A percentile compares a stretch with the other conserved stretches of the same genome.
Conservation (phyloP, 805 yeast genomes). For the Cyberlindnera amylophila region DNA sequence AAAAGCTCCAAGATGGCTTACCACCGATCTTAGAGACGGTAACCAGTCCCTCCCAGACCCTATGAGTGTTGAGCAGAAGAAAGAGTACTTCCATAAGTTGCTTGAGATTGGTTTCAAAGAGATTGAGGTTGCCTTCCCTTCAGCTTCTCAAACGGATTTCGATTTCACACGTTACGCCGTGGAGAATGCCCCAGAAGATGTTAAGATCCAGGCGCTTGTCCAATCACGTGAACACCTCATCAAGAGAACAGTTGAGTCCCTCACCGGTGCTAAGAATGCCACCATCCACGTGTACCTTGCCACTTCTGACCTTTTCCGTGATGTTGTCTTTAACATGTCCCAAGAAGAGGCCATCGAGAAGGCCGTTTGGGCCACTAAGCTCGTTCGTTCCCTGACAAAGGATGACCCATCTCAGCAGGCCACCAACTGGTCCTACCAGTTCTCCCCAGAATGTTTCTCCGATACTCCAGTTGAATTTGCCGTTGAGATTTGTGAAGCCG, state of each 20-base stretch:
- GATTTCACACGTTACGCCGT: conserved; percentile 80
- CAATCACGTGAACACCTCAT: conserved; percentile 76
- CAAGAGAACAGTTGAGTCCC: conserved; percentile 69
- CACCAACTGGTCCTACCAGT: conserved; percentile 69
- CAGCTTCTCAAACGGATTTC: conserved; percentile 79
- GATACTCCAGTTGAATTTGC: conserved; percentile 75
- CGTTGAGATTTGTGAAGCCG: conserved; percentile 75
- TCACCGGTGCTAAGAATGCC: conserved; percentile 70
- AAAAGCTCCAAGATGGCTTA: conserved; percentile 77
- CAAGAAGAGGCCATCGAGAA: conserved; percentile 61
- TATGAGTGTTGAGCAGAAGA: conserved; percentile 71
- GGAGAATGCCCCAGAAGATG: conserved; percentile 74
- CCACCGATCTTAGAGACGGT: conserved; percentile 79
- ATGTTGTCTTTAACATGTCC: conserved; percentile 71
- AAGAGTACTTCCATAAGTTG: conserved; percentile 69
- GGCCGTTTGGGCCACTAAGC: conserved; percentile 67
- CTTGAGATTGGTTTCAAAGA: conserved; percentile 74
- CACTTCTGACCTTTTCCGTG: conserved; percentile 70
- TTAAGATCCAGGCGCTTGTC: conserved; percentile 66
- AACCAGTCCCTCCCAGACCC: conserved; percentile 82
- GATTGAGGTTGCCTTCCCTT: conserved; percentile 77
- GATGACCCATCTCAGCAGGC: conserved; percentile 64
- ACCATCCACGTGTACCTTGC: conserved; percentile 72
- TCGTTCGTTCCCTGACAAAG: conserved; percentile 66
- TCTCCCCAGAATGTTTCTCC: conserved; percentile 75